A percentile compares a stretch with the other conserved stretches of the same genome.
phyloP scores from a whole-genome alignment of 306 rosid species.

The Bauhinia variegata region DNA sequence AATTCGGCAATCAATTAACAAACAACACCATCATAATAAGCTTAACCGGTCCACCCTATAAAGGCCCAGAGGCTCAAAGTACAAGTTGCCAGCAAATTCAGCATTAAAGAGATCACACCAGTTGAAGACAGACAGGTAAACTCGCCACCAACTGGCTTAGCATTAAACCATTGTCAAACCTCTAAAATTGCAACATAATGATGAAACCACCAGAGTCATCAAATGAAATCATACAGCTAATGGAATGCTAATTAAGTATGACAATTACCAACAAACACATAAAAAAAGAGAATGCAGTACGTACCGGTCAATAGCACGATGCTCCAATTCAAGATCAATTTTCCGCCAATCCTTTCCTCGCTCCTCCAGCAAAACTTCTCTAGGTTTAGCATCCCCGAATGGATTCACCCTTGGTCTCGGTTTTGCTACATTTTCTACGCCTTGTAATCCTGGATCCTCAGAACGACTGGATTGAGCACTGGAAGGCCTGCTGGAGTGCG shows the following conservation, averaged over 20 bases:
- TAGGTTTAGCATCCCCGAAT: conserved; percentile 94
- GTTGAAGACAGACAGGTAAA: neutral
- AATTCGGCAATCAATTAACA: neutral
- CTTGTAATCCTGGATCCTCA: conserved; percentile 69
- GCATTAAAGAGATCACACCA: neutral
- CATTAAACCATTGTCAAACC: neutral
- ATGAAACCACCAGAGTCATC: neutral
- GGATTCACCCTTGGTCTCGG: conserved; percentile 82
- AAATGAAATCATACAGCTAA: neutral
- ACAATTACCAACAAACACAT: neutral
- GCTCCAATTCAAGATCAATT: conserved; percentile 88
- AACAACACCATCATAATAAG: neutral
- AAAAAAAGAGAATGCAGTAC: conserved; percentile 23
- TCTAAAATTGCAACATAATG: neutral
- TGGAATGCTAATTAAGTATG: neutral
- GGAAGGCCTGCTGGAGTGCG: conserved; percentile 88
- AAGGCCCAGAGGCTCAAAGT: neutral
- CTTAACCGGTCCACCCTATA: neutral
- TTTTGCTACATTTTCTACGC: conserved; percentile 56
- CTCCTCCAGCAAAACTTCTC: conserved; percentile 87
- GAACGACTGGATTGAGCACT: conserved; percentile 91
- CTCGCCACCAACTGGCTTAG: conserved; percentile 3
- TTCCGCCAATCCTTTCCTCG: conserved; percentile 93
- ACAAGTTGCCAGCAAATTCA: neutral
- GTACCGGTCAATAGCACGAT: conserved; percentile 77